These are phyloP conservation scores for Phlebiopsis gigantea DNA, from an alignment of 768 basidiomycete genomes.

Conservation along the genomic window DNA sequence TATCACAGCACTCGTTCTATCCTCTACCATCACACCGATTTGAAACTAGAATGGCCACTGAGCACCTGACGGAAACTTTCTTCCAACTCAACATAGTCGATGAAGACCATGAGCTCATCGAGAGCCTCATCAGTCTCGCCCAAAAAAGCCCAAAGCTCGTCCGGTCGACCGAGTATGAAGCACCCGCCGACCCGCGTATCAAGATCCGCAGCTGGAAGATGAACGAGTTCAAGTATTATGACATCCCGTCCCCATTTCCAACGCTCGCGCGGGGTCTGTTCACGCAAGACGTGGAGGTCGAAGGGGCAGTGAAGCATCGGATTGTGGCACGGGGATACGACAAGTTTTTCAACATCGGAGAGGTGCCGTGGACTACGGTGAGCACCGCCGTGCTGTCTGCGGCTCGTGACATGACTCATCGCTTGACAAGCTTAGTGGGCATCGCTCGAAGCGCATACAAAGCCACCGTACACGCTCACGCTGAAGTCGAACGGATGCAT, in stretches of 20 bases:
- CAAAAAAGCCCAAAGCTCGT: constrained; percentile 60
- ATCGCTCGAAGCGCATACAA: constrained; percentile 61
- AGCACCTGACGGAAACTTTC: not conserved
- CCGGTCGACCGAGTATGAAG: constrained; percentile 48
- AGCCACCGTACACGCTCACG: constrained; percentile 77
- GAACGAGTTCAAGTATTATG: constrained; percentile 94
- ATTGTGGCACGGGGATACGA: constrained; percentile 93
- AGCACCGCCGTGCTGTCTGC: constrained; percentile 29
- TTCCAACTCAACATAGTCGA: constrained; percentile 1
- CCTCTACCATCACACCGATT: not conserved
- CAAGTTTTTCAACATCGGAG: constrained; percentile 98
- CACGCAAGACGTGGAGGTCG: constrained; percentile 42
- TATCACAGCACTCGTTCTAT: not conserved
- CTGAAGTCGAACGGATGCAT: constrained; percentile 97
- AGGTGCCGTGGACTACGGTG: constrained; percentile 93
- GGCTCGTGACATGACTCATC: no score
- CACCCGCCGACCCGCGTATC: constrained; percentile 51
- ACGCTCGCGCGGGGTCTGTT: constrained; percentile 94
- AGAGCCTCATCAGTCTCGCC: constrained; percentile 46
- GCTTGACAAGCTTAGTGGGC: constrained; percentile 55
- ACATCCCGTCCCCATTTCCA: constrained; percentile 86
- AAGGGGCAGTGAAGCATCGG: constrained; percentile 34
- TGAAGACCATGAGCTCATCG: constrained; percentile 58
- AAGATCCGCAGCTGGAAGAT: constrained; percentile 89
- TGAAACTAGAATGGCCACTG: constrained; percentile 1